Conservation (phyloP, 2,329 filamentous ascomycete species). For the Alternaria sp. region DNA sequence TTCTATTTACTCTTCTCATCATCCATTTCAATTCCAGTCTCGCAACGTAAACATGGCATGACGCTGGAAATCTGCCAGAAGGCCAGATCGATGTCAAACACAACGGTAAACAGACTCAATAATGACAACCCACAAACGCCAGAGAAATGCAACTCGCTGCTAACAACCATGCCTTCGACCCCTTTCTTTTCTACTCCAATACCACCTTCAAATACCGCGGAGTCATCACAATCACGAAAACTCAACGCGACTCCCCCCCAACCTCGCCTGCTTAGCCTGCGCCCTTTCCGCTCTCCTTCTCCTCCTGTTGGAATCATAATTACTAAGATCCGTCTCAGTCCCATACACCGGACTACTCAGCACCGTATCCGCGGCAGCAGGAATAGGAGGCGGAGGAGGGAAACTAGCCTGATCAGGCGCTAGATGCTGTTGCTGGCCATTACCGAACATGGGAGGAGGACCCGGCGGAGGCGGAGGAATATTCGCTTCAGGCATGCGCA, state of each 20-base stretch:
- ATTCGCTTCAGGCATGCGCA: slow-evolving; percentile 40
- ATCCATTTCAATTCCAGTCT: neutral
- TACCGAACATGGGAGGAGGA: slow-evolving; percentile 32
- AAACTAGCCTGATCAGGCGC: slow-evolving; percentile 16
- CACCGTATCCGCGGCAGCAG: slow-evolving; percentile 37
- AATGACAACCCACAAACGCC: slow-evolving; percentile 1
- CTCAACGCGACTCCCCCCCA: slow-evolving; percentile 49
- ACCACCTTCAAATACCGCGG: neutral
- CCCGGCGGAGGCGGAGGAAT: slow-evolving; percentile 42
- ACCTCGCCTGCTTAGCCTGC: slow-evolving; percentile 45
- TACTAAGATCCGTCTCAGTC: slow-evolving; percentile 49
- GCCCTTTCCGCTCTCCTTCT: slow-evolving; percentile 49
- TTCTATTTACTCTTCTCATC: neutral
- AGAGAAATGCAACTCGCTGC: slow-evolving; percentile 1
- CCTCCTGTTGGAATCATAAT: slow-evolving; percentile 49
- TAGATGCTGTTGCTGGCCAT: slow-evolving; percentile 6
- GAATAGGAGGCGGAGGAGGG: slow-evolving; percentile 46
- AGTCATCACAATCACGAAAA: slow-evolving; percentile 41
- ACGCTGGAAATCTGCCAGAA: neutral
- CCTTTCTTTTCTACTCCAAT: neutral
- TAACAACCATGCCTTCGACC: neutral
- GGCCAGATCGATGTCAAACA: neutral
- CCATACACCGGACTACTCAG: slow-evolving; percentile 47
- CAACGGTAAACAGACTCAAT: too few relatives aligned
- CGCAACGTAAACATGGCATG: neutral